Evolutionary conservation across 108 stramenopile genomes (phyloP), one percentile per base, ranked within the genome.

Genomic region (Cyclotella baltica): DNA sequence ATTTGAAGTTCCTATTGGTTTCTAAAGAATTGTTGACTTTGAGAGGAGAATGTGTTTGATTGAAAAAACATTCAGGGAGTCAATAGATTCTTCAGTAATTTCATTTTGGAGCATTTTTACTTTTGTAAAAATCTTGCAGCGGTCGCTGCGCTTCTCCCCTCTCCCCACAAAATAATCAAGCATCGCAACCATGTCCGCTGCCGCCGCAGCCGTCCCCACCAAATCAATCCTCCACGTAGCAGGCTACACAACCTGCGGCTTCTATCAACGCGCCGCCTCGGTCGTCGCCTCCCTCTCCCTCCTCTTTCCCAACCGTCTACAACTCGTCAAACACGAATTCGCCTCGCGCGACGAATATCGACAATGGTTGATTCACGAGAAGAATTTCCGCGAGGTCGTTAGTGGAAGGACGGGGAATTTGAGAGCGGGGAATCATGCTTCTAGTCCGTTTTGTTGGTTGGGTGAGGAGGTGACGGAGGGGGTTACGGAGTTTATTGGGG

Each of bases 251-350:
- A 30, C 50, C 59, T 81, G 95, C 66, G 95, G 95, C 3, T 96
- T 96, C 78, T 96, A 93, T 80, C 87, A 84, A 48, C 88, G 92
- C 47, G 86, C 88, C 27, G 67, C 85, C 13, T 72, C 68, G 50
- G 90, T 93, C 37, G 86, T 96, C 33, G 76, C 85, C 28, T 93
- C 92, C 50, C 74, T 96, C 40, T 81, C 92, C 37, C 52, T 96
- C 57, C 80, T 96, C 35, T 96, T 93, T 73, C 95, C 95, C 53
- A 80, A 78, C 29, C 79, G 85, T 20, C 29, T 96, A 38, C 58
- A 85, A 58, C 72, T 96, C 35, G 81, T 92, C 30, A 83, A 88
- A 34, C 95, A 96, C 69, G 83, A 86, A 64, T 93, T 93, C 73
- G 71, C 62, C 19, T 81, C 86, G 51, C 85, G 91, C 10, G 72